Percentiles rank a stretch among this genome's conserved stretches.
Conservation (phyloP, 345 rosid species). For the thale cress (Arabidopsis thaliana) region DNA sequence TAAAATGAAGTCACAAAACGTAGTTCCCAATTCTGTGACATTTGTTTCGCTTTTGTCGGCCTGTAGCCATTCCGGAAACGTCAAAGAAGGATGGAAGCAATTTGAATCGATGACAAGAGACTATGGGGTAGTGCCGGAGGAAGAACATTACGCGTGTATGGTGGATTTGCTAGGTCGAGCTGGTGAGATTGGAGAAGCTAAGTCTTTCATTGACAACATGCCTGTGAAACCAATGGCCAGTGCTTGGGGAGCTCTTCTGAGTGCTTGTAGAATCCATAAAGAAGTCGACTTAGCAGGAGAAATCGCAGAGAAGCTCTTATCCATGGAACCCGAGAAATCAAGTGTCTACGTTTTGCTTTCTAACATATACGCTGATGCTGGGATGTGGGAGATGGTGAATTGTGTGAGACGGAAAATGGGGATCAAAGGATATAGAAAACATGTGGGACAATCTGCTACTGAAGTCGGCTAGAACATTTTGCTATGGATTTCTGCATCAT, state of each 20-base stretch:
- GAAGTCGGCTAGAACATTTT: slow-evolving; percentile 31
- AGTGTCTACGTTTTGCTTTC: slow-evolving; percentile 48
- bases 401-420: slow-evolving; percentile 44
- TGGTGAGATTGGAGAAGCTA: slow-evolving; percentile 53
- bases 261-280: slow-evolving; percentile 59
- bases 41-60: slow-evolving; percentile 61
- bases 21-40: slow-evolving; percentile 49
- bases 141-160: slow-evolving; percentile 67
- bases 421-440: slow-evolving; percentile 38
- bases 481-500: slow-evolving; percentile 26
- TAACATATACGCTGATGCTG: slow-evolving; percentile 50
- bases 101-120: slow-evolving; percentile 50
- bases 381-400: slow-evolving; percentile 48
- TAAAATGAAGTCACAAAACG: slow-evolving; percentile 50
- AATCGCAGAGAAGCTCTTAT: slow-evolving; percentile 53
- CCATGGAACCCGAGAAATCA: slow-evolving; percentile 43
- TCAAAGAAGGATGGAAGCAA: slow-evolving; percentile 53
- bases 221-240: slow-evolving; percentile 50
- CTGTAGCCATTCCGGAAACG: slow-evolving; percentile 54
- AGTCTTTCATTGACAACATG: slow-evolving; percentile 44
- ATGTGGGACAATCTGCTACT: slow-evolving; percentile 38
- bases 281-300: slow-evolving; percentile 56
- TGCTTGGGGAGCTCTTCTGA: slow-evolving; percentile 56
- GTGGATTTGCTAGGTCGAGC: slow-evolving; percentile 59
- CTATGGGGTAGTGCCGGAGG: slow-evolving; percentile 50